These are phyloP conservation scores for Penicillium corylophilum DNA, from an alignment of 2,329 filamentous ascomycete species.

Conservation along the genomic window DNA sequence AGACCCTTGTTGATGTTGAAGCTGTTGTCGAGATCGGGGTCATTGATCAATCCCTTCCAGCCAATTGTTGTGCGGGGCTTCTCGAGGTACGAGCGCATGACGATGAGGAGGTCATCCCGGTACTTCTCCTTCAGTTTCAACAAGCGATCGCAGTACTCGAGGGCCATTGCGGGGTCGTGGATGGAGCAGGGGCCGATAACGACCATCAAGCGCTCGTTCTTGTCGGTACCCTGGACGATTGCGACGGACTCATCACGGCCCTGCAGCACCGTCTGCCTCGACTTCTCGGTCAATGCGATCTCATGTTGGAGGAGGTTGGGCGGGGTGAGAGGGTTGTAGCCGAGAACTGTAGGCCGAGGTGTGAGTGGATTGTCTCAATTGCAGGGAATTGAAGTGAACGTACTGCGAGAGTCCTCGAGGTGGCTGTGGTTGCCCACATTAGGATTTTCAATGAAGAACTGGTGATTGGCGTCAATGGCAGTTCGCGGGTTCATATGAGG, in stretches of 20 bases:
- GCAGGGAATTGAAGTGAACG: constrained; percentile 28
- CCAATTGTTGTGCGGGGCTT: constrained; percentile 97
- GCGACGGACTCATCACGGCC: constrained; percentile 61
- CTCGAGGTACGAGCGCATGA: constrained; percentile 98
- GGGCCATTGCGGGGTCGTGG: constrained; percentile 85
- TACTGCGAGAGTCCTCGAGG: constrained; percentile 82
- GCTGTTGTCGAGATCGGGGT: constrained; percentile 96
- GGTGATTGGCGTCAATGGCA: constrained; percentile 11
- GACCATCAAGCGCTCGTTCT: constrained; percentile 63
- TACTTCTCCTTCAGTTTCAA: constrained; percentile 82
- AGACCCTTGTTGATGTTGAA: constrained; percentile 99
- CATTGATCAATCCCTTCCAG: constrained; percentile 98
- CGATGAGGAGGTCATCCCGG: constrained; percentile 82
- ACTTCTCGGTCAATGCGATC: constrained; percentile 57
- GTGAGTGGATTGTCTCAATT: constrained; percentile 5
- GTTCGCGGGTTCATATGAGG: constrained; percentile 8
- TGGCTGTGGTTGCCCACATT: constrained; percentile 72
- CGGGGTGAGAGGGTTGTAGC: constrained; percentile 89
- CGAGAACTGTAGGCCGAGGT: constrained; percentile 59
- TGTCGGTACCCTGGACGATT: constrained; percentile 60
- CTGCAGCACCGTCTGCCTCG: constrained; percentile 55
- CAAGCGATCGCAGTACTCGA: constrained; percentile 88
- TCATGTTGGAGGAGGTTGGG: constrained; percentile 95
- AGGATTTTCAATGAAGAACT: constrained; percentile 77
- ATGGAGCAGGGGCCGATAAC: constrained; percentile 96